Base-by-base conservation (phyloP, 371 early-diverging fungal genomes). In the Apophysomyces ossiformis region DNA sequence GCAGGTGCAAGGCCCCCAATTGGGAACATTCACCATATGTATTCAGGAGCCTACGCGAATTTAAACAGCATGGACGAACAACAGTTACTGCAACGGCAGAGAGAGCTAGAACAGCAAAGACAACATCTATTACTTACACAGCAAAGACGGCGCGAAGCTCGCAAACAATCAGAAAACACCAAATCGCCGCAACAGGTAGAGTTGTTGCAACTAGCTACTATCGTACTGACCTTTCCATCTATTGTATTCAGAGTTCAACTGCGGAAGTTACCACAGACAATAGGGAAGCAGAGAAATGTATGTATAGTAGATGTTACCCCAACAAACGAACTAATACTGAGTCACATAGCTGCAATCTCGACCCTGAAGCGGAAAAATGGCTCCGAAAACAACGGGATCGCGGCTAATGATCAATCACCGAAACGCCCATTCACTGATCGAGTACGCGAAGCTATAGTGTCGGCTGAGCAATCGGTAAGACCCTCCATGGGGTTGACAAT, bases 111-210 rank as follows among this genome's bases (percentile, higher is more conserved):
- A 5, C 21, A 50, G 18, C 54, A 50, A 50, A 16, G 54, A 21
- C 54, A 50, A 4, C 54, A 50, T 21, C 21, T 50, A 32, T 26
- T 50, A 7, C 54, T 50, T 21, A 50, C 54, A 21, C 54, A 50
- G 21, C 54, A 50, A 21, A 50, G 54, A 50, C 54, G 54, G 21
- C 54, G 54, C 7, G 54, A 50, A 11, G 54, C 54, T 50, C 54
- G 54, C 5, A 16, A 26, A 11, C 54, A 21, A 8, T 26, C 21
- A 21, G n/a, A 16, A 18, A 21, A 50, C 21, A 21, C 54, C 5
- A 50, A 50, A 21, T 9, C 54, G 21, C 7, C 54, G 4, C 54
- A 50, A 50, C 21, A 21, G 54, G 54, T 50, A 50, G 2, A 8
- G 21, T 47, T 47, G n/a, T 2, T 21, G 16, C 21, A 18, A 9